Conservation (phyloP, 148 eudicot genomes). For the Camellia japonica region DNA sequence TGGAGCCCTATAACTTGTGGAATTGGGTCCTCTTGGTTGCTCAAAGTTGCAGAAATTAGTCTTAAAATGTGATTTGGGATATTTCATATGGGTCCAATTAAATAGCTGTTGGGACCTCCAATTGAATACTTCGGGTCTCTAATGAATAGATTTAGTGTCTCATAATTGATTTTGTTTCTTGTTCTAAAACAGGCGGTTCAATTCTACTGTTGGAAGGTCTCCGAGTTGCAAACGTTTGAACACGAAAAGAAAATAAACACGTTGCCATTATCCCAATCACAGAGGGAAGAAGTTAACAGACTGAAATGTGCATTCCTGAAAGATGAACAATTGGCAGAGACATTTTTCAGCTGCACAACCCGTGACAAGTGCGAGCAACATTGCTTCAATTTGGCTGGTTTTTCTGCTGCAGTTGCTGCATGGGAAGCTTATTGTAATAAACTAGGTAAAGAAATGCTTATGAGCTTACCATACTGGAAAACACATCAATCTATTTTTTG, state of each 20-base stretch:
- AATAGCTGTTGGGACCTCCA: not conserved
- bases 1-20: not conserved
- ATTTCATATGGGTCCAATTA: not conserved
- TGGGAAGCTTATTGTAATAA: slow-evolving; percentile 63
- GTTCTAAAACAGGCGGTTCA: slow-evolving; percentile 63
- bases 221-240: slow-evolving; percentile 26
- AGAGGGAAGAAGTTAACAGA: slow-evolving; percentile 26
- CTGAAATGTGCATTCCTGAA: slow-evolving; percentile 42
- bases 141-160: not conserved
- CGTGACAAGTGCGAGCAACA: slow-evolving; percentile 7
- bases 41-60: not conserved
- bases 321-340: slow-evolving; percentile 35
- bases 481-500: slow-evolving; percentile 47
- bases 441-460: slow-evolving; percentile 44
- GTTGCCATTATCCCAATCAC: slow-evolving; percentile 40
- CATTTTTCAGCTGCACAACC: slow-evolving; percentile 16
- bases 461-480: slow-evolving; percentile 65
- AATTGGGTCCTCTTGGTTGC: not conserved
- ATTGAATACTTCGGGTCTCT: not conserved
- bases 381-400: slow-evolving; percentile 40
- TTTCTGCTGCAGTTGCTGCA: slow-evolving; percentile 45
- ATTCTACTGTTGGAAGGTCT: slow-evolving; percentile 62
- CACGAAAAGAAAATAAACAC: slow-evolving; percentile 19
- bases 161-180: not conserved
- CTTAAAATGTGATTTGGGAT: not conserved